A percentile compares a stretch with the other conserved stretches of the same genome.
These are phyloP conservation scores for Phyllachora maydis DNA, from an alignment of 2,329 filamentous ascomycete species.

Conservation along the genomic window DNA sequence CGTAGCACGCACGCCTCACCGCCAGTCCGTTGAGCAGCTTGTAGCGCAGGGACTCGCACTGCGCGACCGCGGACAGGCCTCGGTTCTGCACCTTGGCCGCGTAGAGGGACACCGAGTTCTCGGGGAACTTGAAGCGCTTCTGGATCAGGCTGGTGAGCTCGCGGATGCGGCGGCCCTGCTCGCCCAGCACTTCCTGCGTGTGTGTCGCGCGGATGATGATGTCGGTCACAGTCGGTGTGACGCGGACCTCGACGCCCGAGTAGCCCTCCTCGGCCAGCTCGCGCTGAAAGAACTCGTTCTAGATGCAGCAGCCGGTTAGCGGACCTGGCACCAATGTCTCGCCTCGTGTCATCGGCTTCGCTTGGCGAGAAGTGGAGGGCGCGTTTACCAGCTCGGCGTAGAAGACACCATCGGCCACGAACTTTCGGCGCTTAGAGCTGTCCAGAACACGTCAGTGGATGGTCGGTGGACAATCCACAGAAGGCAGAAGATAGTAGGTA, in stretches of 20 bases:
- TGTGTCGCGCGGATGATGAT: slow-evolving; percentile 99
- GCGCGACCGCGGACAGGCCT: slow-evolving; percentile 96
- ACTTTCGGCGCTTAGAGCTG: slow-evolving; percentile 87
- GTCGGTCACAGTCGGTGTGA: slow-evolving; percentile 98
- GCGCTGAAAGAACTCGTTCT: slow-evolving; percentile 99
- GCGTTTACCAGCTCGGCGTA: slow-evolving; percentile 99
- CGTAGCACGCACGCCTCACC: slow-evolving; percentile 97
- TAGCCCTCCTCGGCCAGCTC: slow-evolving; percentile 99
- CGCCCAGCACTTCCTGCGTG: slow-evolving; percentile 99
- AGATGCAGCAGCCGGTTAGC: no score
- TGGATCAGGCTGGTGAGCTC: slow-evolving; percentile 99
- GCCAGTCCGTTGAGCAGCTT: slow-evolving; percentile 99
- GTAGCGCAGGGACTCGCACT: slow-evolving; percentile 99
- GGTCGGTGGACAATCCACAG: neutral
- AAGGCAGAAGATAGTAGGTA: no score
- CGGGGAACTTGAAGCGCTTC: slow-evolving; percentile 99
- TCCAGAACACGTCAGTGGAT: slow-evolving; percentile 4
- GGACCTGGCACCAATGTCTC: no score
- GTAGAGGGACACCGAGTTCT: slow-evolving; percentile 99
- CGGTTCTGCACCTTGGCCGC: slow-evolving; percentile 99
- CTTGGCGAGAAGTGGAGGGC: no score
- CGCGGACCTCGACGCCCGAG: slow-evolving; percentile 98
- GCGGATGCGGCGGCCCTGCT: slow-evolving; percentile 99
- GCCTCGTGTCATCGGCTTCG: no score
- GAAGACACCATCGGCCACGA: slow-evolving; percentile 97